These are phyloP conservation scores for Samsoniella hepiali DNA, from an alignment of 2,329 filamentous ascomycete species.

Conservation along the genomic window DNA sequence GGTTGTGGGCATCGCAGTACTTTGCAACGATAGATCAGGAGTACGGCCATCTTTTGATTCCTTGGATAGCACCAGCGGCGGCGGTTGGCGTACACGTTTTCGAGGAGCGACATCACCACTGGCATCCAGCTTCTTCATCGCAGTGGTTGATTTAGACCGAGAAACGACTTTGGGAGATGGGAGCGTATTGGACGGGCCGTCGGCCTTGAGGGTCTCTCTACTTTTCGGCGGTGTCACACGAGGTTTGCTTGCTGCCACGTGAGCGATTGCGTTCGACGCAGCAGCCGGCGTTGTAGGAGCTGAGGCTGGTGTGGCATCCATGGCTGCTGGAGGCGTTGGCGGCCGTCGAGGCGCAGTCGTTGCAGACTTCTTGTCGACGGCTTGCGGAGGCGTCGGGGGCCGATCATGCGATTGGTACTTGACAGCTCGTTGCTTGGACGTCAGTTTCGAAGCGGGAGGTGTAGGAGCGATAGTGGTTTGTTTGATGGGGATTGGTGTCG, in stretches of 20 bases:
- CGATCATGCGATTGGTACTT: not conserved
- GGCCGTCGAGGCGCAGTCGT: not conserved
- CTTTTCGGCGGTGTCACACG: conserved; percentile 8
- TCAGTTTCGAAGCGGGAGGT: not conserved
- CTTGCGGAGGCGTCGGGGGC: not conserved
- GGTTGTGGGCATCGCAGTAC: not conserved
- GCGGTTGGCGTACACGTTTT: not conserved
- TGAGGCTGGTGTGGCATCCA: not conserved
- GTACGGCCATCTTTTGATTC: not conserved
- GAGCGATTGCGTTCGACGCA: not conserved
- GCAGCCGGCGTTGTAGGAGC: not conserved
- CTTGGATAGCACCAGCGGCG: not conserved
- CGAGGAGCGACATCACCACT: not conserved
- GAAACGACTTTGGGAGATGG: not conserved
- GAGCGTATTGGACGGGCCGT: not conserved
- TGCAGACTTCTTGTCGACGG: not conserved
- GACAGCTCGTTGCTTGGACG: not conserved
- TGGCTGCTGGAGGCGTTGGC: not conserved
- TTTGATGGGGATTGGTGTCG: not conserved
- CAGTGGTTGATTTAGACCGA: not conserved
- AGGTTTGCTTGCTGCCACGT: conserved; percentile 11
- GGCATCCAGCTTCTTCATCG: not conserved
- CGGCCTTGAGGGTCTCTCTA: not conserved
- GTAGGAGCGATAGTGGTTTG: not conserved
- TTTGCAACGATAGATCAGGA: not conserved